Conservation (phyloP, 1,139 yeast genomes). For the Neolecta irregularis region DNA sequence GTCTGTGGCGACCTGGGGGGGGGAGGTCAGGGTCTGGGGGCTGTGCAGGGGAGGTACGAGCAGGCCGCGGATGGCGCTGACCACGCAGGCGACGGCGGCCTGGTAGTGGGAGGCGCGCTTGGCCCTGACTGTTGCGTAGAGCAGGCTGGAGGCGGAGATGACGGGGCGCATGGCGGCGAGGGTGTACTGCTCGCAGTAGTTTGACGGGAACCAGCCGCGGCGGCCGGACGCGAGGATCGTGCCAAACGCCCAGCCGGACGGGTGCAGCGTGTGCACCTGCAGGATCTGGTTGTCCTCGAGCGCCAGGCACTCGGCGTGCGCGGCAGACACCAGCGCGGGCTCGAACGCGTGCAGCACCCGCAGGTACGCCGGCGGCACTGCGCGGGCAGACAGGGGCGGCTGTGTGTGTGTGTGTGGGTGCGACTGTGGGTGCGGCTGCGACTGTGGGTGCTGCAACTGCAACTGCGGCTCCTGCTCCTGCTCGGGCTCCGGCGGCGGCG, state of each 20-base stretch:
- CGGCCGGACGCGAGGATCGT: conserved; percentile 54
- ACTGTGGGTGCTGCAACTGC: no score
- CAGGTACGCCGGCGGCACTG: neutral
- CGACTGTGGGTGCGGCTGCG: no score
- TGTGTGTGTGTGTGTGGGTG: no score
- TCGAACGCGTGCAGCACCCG: neutral
- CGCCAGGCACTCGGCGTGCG: conserved; percentile 39
- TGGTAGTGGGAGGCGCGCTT: conserved; percentile 18
- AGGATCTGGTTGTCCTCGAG: conserved; percentile 70
- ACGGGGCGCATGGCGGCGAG: conserved; percentile 47
- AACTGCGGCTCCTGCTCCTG: no score
- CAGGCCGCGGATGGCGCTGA: conserved; percentile 63
- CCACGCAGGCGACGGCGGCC: conserved; percentile 39
- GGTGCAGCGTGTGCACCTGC: conserved; percentile 75
- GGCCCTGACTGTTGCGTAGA: conserved; percentile 5
- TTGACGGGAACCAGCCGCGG: conserved; percentile 95
- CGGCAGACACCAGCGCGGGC: neutral
- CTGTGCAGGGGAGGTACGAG: neutral
- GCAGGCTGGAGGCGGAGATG: conserved; percentile 26
- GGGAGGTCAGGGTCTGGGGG: conserved; percentile 3
- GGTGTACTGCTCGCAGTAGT: conserved; percentile 46
- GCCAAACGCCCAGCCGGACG: conserved; percentile 97
- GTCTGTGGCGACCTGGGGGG: conserved; percentile 62
- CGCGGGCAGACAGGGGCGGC: no score
- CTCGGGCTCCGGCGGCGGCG: no score